These are phyloP conservation scores for Fusarium mangiferae DNA, from an alignment of 2,329 filamentous ascomycete genomes.

Conservation along the genomic window DNA sequence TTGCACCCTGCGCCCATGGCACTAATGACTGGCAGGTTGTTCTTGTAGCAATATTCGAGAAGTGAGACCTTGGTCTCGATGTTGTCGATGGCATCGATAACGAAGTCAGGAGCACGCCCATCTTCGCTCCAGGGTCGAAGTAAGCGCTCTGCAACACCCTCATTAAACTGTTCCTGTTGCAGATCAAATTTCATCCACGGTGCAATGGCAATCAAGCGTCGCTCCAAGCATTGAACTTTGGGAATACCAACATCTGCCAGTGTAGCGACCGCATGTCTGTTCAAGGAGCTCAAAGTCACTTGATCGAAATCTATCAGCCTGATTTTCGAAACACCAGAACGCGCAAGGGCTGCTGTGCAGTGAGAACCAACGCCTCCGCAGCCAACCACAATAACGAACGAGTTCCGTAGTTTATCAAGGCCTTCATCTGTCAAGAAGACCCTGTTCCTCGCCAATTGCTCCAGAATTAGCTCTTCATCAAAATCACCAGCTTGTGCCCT, in stretches of 20 bases:
- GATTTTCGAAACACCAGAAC: conserved; percentile 88
- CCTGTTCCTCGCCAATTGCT: conserved; percentile 92
- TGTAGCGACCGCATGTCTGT: conserved; percentile 95
- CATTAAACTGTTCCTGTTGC: conserved; percentile 83
- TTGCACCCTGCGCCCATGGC: conserved; percentile 98
- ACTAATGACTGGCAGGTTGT: conserved; percentile 84
- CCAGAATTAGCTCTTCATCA: conserved; percentile 84
- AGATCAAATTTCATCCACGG: conserved; percentile 94
- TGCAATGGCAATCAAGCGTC: conserved; percentile 83
- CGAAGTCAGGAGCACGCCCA: conserved; percentile 78
- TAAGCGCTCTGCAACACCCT: conserved; percentile 70
- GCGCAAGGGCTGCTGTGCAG: conserved; percentile 83
- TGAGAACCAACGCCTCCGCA: conserved; percentile 96
- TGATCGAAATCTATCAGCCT: conserved; percentile 97
- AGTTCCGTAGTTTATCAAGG: conserved; percentile 78
- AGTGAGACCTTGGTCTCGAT: conserved; percentile 96
- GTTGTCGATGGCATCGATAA: conserved; percentile 99
- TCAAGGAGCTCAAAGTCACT: conserved; percentile 92
- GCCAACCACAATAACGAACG: conserved; percentile 90
- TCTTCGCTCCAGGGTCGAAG: conserved; percentile 72
- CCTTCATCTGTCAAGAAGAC: conserved; percentile 90
- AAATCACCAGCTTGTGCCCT: conserved; percentile 72
- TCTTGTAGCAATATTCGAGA: conserved; percentile 85
- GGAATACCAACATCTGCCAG: conserved; percentile 91
- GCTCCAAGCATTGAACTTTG: conserved; percentile 87